Conservation (phyloP, 2,329 filamentous ascomycete genomes). For the Rhexocercosporidium sp. region DNA sequence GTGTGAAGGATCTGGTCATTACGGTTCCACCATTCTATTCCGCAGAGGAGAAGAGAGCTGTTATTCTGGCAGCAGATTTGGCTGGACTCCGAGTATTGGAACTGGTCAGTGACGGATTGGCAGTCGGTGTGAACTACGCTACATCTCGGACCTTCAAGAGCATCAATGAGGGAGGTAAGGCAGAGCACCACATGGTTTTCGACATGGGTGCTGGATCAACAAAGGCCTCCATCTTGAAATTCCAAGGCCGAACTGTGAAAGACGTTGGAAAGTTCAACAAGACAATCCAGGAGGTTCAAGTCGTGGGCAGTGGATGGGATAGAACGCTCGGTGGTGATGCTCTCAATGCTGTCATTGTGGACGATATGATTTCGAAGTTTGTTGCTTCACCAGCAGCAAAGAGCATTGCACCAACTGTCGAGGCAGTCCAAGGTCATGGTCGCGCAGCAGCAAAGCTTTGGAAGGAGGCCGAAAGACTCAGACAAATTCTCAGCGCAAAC, state of each 20-base stretch:
- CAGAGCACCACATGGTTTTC: conserved; percentile 91
- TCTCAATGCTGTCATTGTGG: conserved; percentile 84
- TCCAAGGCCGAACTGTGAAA: conserved; percentile 89
- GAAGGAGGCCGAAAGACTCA: conserved; percentile 86
- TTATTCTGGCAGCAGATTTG: conserved; percentile 83
- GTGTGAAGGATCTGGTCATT: conserved; percentile 82
- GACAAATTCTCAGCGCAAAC: conserved; percentile 94
- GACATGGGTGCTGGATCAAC: conserved; percentile 98
- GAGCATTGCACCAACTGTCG: conserved; percentile 64
- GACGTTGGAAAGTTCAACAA: conserved; percentile 94
- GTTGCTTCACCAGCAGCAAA: conserved; percentile 71
- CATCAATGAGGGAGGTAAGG: conserved; percentile 79
- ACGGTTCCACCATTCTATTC: conserved; percentile 93
- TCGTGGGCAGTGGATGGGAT: conserved; percentile 88
- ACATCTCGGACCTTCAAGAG: conserved; percentile 89
- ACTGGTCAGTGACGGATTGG: conserved; percentile 86
- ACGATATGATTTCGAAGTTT: conserved; percentile 86
- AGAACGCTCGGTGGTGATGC: conserved; percentile 86
- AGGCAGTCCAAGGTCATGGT: conserved; percentile 74
- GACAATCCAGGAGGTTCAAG: conserved; percentile 93
- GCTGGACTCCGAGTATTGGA: conserved; percentile 86
- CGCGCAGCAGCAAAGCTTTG: conserved; percentile 87
- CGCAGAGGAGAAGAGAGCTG: conserved; percentile 83
- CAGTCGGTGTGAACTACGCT: conserved; percentile 94
- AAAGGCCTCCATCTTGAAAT: conserved; percentile 86